A percentile compares a stretch with the other conserved stretches of the same genome.
These are phyloP conservation scores for Skeletonema menzelii DNA, from an alignment of 108 stramenopile genomes.

Conservation along the genomic window DNA sequence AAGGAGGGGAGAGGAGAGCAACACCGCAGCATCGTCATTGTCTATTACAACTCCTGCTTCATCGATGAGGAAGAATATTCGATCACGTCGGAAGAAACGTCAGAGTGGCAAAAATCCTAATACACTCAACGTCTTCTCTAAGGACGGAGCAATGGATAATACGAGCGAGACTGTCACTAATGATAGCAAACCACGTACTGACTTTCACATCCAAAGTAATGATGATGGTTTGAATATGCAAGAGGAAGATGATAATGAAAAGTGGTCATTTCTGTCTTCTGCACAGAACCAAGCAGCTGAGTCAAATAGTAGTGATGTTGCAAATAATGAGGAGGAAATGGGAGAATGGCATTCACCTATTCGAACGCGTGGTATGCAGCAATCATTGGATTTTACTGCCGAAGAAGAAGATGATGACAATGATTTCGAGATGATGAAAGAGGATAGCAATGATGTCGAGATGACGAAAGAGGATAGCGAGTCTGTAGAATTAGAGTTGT, in stretches of 20 bases:
- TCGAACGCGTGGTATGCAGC: conserved; percentile 26
- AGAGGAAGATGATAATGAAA: conserved; percentile 27
- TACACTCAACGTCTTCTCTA: not conserved
- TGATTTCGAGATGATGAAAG: not conserved
- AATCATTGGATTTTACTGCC: conserved; percentile 25
- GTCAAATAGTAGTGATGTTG: not conserved
- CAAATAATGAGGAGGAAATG: not conserved
- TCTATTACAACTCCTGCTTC: not conserved
- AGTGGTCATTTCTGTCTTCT: conserved; percentile 31
- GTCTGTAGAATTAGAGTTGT: not conserved
- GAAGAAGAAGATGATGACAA: not conserved
- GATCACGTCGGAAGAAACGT: conserved; percentile 21
- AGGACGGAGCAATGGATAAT: not conserved
- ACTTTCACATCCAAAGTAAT: conserved; percentile 1
- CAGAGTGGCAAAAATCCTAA: not conserved
- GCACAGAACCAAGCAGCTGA: not conserved
- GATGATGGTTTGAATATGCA: conserved; percentile 24
- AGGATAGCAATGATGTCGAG: not conserved
- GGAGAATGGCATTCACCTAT: not conserved
- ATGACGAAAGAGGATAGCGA: not conserved
- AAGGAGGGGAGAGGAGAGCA: not conserved
- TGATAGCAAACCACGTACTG: not conserved
- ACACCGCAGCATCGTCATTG: not conserved
- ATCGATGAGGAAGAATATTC: conserved; percentile 5
- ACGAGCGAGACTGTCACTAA: not conserved